A percentile compares a stretch with the other conserved stretches of the same genome.
These are phyloP conservation scores for Microsporum canis DNA, from an alignment of 2,329 filamentous ascomycete genomes.

Conservation along the genomic window DNA sequence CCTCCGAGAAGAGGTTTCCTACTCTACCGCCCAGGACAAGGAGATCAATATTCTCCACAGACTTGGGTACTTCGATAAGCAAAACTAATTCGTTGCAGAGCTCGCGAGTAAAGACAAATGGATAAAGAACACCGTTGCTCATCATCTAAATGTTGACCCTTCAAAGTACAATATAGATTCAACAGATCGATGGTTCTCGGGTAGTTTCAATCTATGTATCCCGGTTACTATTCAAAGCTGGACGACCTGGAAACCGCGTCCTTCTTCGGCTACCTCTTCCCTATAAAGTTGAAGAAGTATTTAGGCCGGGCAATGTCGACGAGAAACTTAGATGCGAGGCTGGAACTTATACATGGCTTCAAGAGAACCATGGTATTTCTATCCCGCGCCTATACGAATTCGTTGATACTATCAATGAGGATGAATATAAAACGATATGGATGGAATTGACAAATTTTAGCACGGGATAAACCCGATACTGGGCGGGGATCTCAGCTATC, in stretches of 20 bases:
- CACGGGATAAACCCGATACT: too few species aligned
- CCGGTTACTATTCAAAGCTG: conserved; percentile 2
- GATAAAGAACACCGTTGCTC: conserved; percentile 9
- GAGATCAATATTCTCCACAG: conserved; percentile 19
- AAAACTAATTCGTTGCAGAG: conserved; percentile 7
- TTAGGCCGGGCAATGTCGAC: conserved; percentile 4
- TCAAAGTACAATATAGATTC: conserved; percentile 6
- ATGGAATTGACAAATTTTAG: too few species aligned
- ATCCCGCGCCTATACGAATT: conserved; percentile 15
- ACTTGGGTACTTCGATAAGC: conserved; percentile 8
- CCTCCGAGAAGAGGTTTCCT: conserved; percentile 18
- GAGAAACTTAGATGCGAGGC: conserved; percentile 9
- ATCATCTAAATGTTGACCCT: conserved; percentile 8
- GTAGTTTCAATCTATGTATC: conserved; percentile 30
- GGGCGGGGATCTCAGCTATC: too few species aligned
- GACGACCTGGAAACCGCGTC: neutral
- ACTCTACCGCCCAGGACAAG: conserved; percentile 14
- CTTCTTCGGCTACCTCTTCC: conserved; percentile 4
- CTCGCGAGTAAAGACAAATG: conserved; percentile 2
- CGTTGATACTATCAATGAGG: neutral
- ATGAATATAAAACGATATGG: too few species aligned
- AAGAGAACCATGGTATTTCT: conserved; percentile 7
- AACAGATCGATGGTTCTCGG: conserved; percentile 18
- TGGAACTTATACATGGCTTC: conserved; percentile 1
- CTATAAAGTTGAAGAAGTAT: conserved; percentile 3